Evolutionary conservation across 192 early-diverging fungal species (phyloP), one percentile per base, ranked within the genome.

Genomic region (Backusella australiensis): DNA sequence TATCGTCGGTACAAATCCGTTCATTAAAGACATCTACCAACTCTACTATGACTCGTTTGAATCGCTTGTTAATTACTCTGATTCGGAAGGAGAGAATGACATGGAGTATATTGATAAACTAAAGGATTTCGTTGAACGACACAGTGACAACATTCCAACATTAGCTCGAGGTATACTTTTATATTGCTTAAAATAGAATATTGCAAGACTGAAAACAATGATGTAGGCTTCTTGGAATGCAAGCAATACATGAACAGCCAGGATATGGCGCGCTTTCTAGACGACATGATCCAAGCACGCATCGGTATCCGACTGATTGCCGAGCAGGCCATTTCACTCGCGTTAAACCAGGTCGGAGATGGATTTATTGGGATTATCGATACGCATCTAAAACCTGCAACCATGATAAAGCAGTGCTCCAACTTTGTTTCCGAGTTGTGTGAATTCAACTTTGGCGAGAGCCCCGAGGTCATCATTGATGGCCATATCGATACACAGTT

Each of bases 1-100:
- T 78, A 99, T 99, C 69, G 96, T 99, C 42, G 97, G 95, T 67
- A 95, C 94, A 63, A 99, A 99, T 80, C 97, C 97, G 0, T 90
- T 94, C 77, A 96, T 99, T 69, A 86, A 91, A 56, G 84, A 85
- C 44, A 90, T 97, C 11, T 97, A 97, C 81, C 83, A 89, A 59
- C 90, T 95, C n/a, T 95, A 94, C 74, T 90, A 88, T 71, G 89
- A 93, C 69, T 93, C 94, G 12, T 93, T 95, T 74, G 91, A 93
- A 69, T 85, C 75, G 1, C 82, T 98, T 5, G 86, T 87, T 12
- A 80, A 85, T 1, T 91, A 93, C 49, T 91, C 95, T 1, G 85
- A 87, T 38, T 87, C 93, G 3, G 75, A 72, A 17, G 85, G 87
- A 29, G 71, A 86, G 12, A 78, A 87, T 41, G 90, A 93, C 72